Conservation (phyloP, 2,329 filamentous ascomycete genomes). For the Neonectria coccinea region DNA sequence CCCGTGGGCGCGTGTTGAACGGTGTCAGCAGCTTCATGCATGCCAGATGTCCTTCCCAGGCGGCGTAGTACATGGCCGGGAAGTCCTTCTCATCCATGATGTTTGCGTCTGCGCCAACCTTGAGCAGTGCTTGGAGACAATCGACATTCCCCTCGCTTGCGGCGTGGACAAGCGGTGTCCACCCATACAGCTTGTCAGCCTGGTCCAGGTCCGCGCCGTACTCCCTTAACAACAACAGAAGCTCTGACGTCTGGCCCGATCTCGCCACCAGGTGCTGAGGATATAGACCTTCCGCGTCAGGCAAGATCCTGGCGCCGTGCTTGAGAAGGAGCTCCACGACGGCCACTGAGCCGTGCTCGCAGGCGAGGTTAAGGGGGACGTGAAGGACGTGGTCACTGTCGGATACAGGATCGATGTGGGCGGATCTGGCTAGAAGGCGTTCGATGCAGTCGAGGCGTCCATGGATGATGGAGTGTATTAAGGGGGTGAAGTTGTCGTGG, state of each 20-base stretch:
- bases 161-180: slow-evolving; percentile 96
- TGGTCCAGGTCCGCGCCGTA: slow-evolving; percentile 93
- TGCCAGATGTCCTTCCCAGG: slow-evolving; percentile 95
- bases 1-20: slow-evolving; percentile 58
- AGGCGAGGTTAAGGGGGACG: slow-evolving; percentile 93
- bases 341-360: slow-evolving; percentile 87
- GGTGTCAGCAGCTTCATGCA: slow-evolving; percentile 90
- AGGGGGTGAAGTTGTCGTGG: slow-evolving; percentile 95
- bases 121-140: slow-evolving; percentile 84
- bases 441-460: slow-evolving; percentile 84
- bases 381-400: slow-evolving; percentile 93
- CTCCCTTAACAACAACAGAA: slow-evolving; percentile 82
- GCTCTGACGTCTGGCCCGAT: slow-evolving; percentile 82
- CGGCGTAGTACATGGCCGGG: slow-evolving; percentile 97
- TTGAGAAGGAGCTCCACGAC: slow-evolving; percentile 89
- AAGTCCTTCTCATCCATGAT: slow-evolving; percentile 92
- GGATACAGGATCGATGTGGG: slow-evolving; percentile 86
- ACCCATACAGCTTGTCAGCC: slow-evolving; percentile 94
- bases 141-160: slow-evolving; percentile 95
- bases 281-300: slow-evolving; percentile 94
- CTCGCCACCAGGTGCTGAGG: slow-evolving; percentile 97
- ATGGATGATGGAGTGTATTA: slow-evolving; percentile 95
- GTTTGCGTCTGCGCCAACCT: slow-evolving; percentile 80
- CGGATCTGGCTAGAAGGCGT: slow-evolving; percentile 79
- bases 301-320: slow-evolving; percentile 83